Evolutionary conservation across 345 rosid species (phyloP).

Genomic region (Punica granatum): DNA sequence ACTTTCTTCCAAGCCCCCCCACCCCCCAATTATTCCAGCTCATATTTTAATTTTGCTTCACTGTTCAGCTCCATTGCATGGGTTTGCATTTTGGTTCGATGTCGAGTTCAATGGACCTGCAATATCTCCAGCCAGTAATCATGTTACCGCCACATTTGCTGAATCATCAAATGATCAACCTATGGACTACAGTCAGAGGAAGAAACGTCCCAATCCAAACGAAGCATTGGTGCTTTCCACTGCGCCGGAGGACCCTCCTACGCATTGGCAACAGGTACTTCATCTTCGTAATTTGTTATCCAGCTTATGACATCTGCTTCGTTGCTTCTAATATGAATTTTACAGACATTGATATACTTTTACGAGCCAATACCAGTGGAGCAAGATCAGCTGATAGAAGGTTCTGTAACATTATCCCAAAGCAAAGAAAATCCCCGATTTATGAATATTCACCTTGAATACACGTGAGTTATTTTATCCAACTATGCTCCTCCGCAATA

Average conservation of each 20-base stretch:
- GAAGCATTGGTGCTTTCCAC: conserved; percentile 75
- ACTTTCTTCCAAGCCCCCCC: not conserved
- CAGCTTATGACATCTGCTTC: not conserved
- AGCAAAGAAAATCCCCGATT: conserved; percentile 84
- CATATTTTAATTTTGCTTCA: not conserved
- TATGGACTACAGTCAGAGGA: conserved; percentile 46
- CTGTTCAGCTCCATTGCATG: conserved; percentile 87
- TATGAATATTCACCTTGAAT: conserved; percentile 94
- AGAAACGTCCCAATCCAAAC: conserved; percentile 61
- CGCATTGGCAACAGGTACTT: conserved; percentile 96
- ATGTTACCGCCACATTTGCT: conserved; percentile 16
- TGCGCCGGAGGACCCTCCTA: conserved; percentile 88
- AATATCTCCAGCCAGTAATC: conserved; percentile 31
- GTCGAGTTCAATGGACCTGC: conserved; percentile 68
- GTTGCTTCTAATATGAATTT: conserved; percentile 9
- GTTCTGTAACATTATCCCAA: conserved; percentile 71
- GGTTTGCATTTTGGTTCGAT: conserved; percentile 99
- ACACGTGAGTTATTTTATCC: conserved; percentile 43
- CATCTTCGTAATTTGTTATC: not conserved
- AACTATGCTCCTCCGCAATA: not conserved
- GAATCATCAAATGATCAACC: conserved; percentile 31
- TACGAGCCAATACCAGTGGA: conserved; percentile 86
- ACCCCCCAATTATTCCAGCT: not conserved
- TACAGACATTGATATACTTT: conserved; percentile 89
- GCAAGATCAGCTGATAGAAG: conserved; percentile 89